Percentiles rank a stretch among this genome's conserved stretches.
These are phyloP conservation scores for Orbilia brochopaga DNA, from an alignment of 2,329 filamentous ascomycete species.

Conservation along the genomic window DNA sequence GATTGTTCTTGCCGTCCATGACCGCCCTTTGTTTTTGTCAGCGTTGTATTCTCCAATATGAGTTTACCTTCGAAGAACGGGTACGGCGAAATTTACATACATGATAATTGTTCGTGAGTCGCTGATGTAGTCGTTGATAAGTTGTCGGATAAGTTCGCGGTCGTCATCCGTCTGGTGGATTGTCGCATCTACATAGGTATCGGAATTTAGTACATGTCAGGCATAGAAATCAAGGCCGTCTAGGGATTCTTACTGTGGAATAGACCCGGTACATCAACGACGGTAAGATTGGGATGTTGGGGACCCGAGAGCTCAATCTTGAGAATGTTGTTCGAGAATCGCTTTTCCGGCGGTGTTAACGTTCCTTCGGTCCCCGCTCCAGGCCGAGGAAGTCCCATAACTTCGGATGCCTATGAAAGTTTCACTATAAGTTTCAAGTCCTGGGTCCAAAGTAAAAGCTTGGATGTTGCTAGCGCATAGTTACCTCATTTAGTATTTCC, in stretches of 20 bases:
- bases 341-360: slow-evolving; percentile 29
- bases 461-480: slow-evolving; percentile 9
- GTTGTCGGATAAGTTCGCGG: slow-evolving; percentile 51
- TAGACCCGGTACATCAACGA: slow-evolving; percentile 55
- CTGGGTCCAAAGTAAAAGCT: slow-evolving; percentile 44
- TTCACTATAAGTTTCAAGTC: background rate
- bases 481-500: slow-evolving; percentile 27
- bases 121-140: slow-evolving; percentile 53
- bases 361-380: slow-evolving; percentile 24
- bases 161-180: slow-evolving; percentile 53
- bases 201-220: background rate
- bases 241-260: slow-evolving; percentile 53
- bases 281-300: slow-evolving; percentile 52
- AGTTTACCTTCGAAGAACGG: background rate
- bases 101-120: slow-evolving; percentile 55
- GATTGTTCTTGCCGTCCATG: slow-evolving; percentile 52
- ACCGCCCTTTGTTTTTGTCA: slow-evolving; percentile 15
- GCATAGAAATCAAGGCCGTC: background rate
- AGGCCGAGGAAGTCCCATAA: slow-evolving; percentile 53
- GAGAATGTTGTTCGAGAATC: slow-evolving; percentile 54
- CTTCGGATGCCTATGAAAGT: slow-evolving; percentile 51
- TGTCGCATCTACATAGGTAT: slow-evolving; percentile 53
- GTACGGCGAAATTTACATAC: slow-evolving; percentile 37
- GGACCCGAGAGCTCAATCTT: slow-evolving; percentile 54
- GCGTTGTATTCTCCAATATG: background rate